phyloP scores from a whole-genome alignment of 208 protist species.

The Wallacemonas sp. region DNA sequence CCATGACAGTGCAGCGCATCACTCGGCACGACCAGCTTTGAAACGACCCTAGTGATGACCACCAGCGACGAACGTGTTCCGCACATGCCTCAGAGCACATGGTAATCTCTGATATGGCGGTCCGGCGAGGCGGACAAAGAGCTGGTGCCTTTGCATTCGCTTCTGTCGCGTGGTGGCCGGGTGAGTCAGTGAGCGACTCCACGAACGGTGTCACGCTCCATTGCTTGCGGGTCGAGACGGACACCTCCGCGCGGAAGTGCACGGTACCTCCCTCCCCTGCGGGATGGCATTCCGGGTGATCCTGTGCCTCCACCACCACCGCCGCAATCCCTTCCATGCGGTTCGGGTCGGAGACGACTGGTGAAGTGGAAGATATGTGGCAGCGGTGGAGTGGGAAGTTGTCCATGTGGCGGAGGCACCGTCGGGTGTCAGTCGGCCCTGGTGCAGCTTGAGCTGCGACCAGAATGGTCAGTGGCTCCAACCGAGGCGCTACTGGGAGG shows the following conservation, averaged over 20 bases:
- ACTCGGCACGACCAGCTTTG: conserved; percentile 1
- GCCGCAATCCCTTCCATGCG: not conserved
- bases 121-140: not conserved
- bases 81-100: conserved; percentile 2
- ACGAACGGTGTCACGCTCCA: conserved; percentile 9
- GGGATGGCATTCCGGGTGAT: not conserved
- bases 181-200: not conserved
- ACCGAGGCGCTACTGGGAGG: not conserved
- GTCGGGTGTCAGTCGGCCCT: not conserved
- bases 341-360: not conserved
- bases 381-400: conserved; percentile 8
- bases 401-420: conserved; percentile 1
- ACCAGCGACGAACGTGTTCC: not conserved
- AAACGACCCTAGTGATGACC: not conserved
- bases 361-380: not conserved
- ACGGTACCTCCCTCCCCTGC: not conserved
- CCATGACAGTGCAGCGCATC: not conserved
- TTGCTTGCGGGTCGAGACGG: not conserved
- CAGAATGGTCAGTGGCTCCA: not conserved
- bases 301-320: conserved; percentile 4
- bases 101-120: not conserved
- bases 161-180: not conserved
- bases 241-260: not conserved
- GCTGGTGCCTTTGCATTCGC: not conserved
- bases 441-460: not conserved